phyloP scores from a whole-genome alignment of 2,329 filamentous ascomycete genomes.

The Endothia cerciana region DNA sequence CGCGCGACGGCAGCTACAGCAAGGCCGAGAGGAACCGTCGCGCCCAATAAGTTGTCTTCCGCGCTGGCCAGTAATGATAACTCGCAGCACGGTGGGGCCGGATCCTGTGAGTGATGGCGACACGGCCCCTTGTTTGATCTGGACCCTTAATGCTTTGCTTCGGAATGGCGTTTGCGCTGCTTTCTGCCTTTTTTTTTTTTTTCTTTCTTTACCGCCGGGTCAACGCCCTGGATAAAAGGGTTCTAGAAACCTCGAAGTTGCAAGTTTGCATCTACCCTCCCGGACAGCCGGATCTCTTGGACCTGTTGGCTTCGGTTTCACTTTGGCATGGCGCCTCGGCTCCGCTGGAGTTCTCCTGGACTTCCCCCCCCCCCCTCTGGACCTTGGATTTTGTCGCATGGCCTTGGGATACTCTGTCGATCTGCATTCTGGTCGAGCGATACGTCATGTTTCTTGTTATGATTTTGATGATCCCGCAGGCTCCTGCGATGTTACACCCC shows the following conservation, averaged over 20 bases:
- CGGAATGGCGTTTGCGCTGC: constrained; percentile 25
- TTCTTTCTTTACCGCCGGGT: constrained; percentile 7
- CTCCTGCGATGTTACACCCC: constrained; percentile 18
- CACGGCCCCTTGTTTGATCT: constrained; percentile 23
- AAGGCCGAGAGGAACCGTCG: constrained; percentile 22
- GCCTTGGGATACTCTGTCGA: constrained; percentile 18
- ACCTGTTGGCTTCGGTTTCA: constrained; percentile 13
- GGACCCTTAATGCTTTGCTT: constrained; percentile 20
- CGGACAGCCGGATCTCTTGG: constrained; percentile 18
- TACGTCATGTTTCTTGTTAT: constrained; percentile 15
- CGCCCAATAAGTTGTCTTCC: constrained; percentile 30
- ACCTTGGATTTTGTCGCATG: constrained; percentile 25
- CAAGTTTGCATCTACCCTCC: constrained; percentile 19
- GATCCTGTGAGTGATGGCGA: constrained; percentile 28
- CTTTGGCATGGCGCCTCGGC: constrained; percentile 25
- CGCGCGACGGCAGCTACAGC: constrained; percentile 20
- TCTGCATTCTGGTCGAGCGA: constrained; percentile 16
- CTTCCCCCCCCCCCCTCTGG: constrained; percentile 8
- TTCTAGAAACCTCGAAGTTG: constrained; percentile 7
- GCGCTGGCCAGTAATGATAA: constrained; percentile 28
- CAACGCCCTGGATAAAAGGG: constrained; percentile 11
- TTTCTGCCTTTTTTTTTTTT: constrained; percentile 16
- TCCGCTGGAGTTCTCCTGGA: constrained; percentile 15
- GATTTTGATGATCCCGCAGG: constrained; percentile 18
- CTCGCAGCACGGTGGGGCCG: constrained; percentile 17